Conservation (phyloP, 768 basidiomycete species). For the Strobilomyces dryophilus region DNA sequence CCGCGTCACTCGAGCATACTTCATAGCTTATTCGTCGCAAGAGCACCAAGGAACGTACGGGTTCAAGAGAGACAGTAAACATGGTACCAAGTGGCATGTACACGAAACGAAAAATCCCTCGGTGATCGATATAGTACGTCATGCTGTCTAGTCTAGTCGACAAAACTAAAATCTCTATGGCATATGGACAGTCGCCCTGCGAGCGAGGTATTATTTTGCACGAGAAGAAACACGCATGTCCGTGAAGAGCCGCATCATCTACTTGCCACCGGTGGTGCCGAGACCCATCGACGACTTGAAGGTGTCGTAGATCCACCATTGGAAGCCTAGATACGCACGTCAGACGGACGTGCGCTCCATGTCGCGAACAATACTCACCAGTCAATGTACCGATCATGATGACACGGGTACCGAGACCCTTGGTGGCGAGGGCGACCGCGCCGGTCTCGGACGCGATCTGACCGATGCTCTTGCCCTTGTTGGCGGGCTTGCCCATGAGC, state of each 20-base stretch:
- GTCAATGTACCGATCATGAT: conserved; percentile 72
- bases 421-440: conserved; percentile 59
- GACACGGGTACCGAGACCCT: conserved; percentile 85
- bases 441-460: conserved; percentile 72
- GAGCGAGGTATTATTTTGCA: conserved; percentile 14
- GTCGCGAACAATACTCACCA: conserved; percentile 25
- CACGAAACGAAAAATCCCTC: not conserved
- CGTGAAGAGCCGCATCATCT: too few species aligned
- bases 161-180: conserved; percentile 5
- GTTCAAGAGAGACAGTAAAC: not conserved
- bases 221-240: not conserved
- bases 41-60: too few species aligned
- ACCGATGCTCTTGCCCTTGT: conserved; percentile 78
- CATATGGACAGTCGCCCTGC: conserved; percentile 13
- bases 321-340: conserved; percentile 55
- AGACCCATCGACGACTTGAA: conserved; percentile 84
- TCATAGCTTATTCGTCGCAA: too few species aligned
- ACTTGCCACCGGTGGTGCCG: conserved; percentile 87
- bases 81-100: not conserved
- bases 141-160: conserved; percentile 13
- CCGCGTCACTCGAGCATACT: not conserved
- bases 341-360: not conserved
- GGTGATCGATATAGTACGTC: not conserved
- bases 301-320: conserved; percentile 92
- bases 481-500: conserved; percentile 83